A percentile compares a stretch with the other conserved stretches of the same genome.
Conservation (phyloP, 2,329 filamentous ascomycete species). For the Orbilia brochopaga region DNA sequence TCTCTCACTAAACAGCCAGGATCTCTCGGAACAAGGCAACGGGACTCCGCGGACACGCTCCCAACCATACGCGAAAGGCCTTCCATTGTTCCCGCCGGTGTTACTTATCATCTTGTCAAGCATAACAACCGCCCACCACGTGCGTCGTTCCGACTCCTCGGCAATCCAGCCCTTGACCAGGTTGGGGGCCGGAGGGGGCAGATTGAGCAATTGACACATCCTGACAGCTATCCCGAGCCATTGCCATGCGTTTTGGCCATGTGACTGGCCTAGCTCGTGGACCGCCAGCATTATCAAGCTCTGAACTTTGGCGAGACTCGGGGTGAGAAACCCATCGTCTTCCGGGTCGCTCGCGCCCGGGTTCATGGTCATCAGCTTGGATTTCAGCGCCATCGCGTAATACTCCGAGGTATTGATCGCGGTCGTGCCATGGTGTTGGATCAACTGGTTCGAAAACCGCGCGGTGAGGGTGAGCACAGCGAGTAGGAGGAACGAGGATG, state of each 20-base stretch:
- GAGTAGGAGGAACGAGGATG: constrained; percentile 64
- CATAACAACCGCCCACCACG: constrained; percentile 77
- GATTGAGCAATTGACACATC: constrained; percentile 57
- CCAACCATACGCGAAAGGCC: constrained; percentile 69
- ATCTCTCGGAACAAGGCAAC: constrained; percentile 65
- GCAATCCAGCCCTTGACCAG: constrained; percentile 62
- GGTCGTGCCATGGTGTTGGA: constrained; percentile 61
- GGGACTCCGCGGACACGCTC: constrained; percentile 67
- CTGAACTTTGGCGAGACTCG: constrained; percentile 70
- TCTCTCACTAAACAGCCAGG: constrained; percentile 47
- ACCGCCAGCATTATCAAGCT: constrained; percentile 73
- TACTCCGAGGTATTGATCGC: constrained; percentile 52
- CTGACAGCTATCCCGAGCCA: constrained; percentile 68
- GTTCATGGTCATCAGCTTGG: constrained; percentile 62
- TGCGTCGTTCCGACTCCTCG: constrained; percentile 70
- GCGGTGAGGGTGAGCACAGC: constrained; percentile 73
- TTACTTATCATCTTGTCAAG: constrained; percentile 64
- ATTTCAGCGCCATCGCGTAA: constrained; percentile 57
- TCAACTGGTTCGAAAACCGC: constrained; percentile 69
- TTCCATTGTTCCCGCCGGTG: constrained; percentile 30
- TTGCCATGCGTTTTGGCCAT: constrained; percentile 70
- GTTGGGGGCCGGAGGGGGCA: constrained; percentile 55
- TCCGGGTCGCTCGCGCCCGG: constrained; percentile 66
- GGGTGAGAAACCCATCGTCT: constrained; percentile 60
- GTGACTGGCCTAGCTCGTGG: constrained; percentile 68